Conservation (phyloP, 2,329 filamentous ascomycete genomes). For the Venturia nashicola region DNA sequence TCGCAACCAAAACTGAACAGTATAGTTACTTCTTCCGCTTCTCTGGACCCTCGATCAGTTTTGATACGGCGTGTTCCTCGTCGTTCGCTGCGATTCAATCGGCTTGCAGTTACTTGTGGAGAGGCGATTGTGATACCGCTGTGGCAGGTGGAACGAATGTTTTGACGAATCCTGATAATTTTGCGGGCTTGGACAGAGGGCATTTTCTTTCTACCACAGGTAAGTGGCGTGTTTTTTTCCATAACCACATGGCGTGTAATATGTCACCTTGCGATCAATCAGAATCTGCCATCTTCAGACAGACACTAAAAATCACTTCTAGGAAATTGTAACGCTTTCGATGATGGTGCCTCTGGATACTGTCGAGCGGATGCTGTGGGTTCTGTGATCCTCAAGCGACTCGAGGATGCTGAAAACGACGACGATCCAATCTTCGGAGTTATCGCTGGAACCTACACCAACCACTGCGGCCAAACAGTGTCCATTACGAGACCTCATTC, state of each 20-base stretch:
- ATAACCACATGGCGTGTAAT: too few relatives aligned
- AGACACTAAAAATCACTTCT: neutral
- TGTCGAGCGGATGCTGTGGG: slow-evolving; percentile 8
- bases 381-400: slow-evolving; percentile 6
- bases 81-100: slow-evolving; percentile 13
- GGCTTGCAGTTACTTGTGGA: slow-evolving; percentile 9
- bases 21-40: slow-evolving; percentile 29
- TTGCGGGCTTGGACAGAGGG: slow-evolving; percentile 14
- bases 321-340: slow-evolving; percentile 9
- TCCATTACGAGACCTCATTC: slow-evolving; percentile 19
- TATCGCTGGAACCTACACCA: slow-evolving; percentile 1
- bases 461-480: slow-evolving; percentile 13
- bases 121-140: slow-evolving; percentile 16
- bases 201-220: slow-evolving; percentile 18
- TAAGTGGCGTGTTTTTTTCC: neutral
- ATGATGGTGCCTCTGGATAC: slow-evolving; percentile 9
- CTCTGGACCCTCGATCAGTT: slow-evolving; percentile 26
- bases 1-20: neutral
- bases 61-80: slow-evolving; percentile 33
- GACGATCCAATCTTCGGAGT: slow-evolving; percentile 5
- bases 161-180: slow-evolving; percentile 13
- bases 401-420: slow-evolving; percentile 7
- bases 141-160: slow-evolving; percentile 19
- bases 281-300: neutral
- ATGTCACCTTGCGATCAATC: too few relatives aligned